Percentiles rank a stretch among this genome's conserved stretches.
phyloP scores from a whole-genome alignment of 768 basidiomycete genomes.

The Macrolepiota dolichaula region DNA sequence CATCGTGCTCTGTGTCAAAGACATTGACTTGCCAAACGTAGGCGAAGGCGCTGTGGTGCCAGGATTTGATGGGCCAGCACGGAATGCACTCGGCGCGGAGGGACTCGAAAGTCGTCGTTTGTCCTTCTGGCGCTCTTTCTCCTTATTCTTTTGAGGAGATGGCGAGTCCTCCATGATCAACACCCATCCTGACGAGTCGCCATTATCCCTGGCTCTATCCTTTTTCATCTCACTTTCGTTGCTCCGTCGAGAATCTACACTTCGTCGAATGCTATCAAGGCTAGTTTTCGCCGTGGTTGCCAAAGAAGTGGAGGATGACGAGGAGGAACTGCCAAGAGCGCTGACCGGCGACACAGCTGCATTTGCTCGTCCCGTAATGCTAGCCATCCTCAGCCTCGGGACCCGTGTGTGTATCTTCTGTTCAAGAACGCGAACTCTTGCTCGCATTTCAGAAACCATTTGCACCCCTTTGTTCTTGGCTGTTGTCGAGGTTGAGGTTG shows the following conservation, averaged over 20 bases:
- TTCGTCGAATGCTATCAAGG: constrained; percentile 41
- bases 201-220: constrained; percentile 42
- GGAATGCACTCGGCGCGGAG: constrained; percentile 50
- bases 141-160: constrained; percentile 56
- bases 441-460: constrained; percentile 92
- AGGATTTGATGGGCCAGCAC: constrained; percentile 30
- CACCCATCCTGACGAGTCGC: constrained; percentile 80
- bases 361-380: constrained; percentile 51
- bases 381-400: constrained; percentile 79
- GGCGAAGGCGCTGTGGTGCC: constrained; percentile 22
- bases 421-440: constrained; percentile 75
- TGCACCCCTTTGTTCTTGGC: constrained; percentile 82
- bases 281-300: constrained; percentile 40
- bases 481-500: constrained; percentile 41
- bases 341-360: constrained; percentile 20
- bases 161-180: constrained; percentile 88
- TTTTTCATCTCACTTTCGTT: constrained; percentile 43
- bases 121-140: constrained; percentile 39
- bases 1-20: constrained; percentile 39
- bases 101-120: constrained; percentile 64
- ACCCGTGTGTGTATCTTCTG: constrained; percentile 88
- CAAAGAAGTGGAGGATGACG: constrained; percentile 34
- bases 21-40: constrained; percentile 15
- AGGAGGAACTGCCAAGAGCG: constrained; percentile 30
- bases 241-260: constrained; percentile 42